Conservation (phyloP, 2,329 filamentous ascomycete genomes). For the Ceratocystis alfenasii region DNA sequence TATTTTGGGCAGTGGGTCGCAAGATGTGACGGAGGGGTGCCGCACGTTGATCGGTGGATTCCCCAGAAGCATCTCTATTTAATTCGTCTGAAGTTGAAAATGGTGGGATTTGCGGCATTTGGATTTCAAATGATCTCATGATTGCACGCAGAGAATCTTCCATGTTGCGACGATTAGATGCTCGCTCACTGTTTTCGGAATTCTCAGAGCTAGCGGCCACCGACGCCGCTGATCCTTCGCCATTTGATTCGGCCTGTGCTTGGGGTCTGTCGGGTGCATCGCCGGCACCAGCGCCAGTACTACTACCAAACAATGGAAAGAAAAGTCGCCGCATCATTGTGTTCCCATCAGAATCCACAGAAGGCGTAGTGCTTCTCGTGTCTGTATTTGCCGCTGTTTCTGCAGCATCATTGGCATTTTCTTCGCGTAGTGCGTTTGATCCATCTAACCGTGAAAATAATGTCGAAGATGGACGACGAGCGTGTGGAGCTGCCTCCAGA, state of each 20-base stretch:
- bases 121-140: background rate
- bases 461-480: background rate
- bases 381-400: background rate
- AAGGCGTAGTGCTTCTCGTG: background rate
- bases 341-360: background rate
- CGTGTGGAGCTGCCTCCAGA: constrained; percentile 32
- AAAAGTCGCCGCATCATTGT: background rate
- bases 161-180: background rate
- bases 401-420: background rate
- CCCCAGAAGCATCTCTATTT: background rate
- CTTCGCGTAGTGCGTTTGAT: background rate
- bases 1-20: background rate
- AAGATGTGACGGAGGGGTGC: background rate
- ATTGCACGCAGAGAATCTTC: background rate
- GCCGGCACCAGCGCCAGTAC: background rate
- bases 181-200: background rate
- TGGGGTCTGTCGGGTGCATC: background rate
- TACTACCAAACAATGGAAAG: background rate
- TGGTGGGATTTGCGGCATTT: background rate
- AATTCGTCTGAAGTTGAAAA: background rate
- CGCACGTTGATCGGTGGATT: background rate
- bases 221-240: background rate
- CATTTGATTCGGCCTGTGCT: background rate
- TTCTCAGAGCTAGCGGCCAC: background rate
- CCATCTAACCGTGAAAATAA: background rate